phyloP scores from a whole-genome alignment of 2,329 filamentous ascomycete genomes.

The Epichloe glyceriae region DNA sequence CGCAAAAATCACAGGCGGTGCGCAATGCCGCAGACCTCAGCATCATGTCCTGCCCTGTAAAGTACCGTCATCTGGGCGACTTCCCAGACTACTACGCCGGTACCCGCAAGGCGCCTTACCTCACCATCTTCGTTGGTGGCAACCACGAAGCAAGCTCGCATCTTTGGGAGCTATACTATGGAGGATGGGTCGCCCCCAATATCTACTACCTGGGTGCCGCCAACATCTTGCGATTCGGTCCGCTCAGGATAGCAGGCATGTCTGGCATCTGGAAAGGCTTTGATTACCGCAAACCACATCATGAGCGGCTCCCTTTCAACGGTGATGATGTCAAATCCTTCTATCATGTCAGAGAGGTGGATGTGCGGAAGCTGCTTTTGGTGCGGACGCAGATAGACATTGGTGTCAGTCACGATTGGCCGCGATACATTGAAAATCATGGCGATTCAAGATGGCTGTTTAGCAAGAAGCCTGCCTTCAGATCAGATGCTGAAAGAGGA shows the following conservation, averaged over 20 bases:
- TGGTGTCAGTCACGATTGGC: slow-evolving; percentile 94
- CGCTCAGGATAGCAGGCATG: slow-evolving; percentile 75
- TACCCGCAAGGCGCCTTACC: slow-evolving; percentile 60
- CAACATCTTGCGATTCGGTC: slow-evolving; percentile 73
- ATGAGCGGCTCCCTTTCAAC: slow-evolving; percentile 77
- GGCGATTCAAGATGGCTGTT: slow-evolving; percentile 62
- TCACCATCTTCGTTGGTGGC: slow-evolving; percentile 85
- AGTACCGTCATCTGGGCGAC: slow-evolving; percentile 80
- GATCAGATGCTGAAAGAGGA: slow-evolving; percentile 61
- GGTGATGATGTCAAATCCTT: slow-evolving; percentile 63
- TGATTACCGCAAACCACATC: slow-evolving; percentile 73
- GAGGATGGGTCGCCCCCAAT: slow-evolving; percentile 91
- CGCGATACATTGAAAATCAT: slow-evolving; percentile 64
- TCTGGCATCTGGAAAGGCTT: slow-evolving; percentile 92
- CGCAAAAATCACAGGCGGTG: slow-evolving; percentile 43
- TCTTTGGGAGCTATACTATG: slow-evolving; percentile 86
- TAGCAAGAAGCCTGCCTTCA: slow-evolving; percentile 59
- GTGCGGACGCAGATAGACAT: slow-evolving; percentile 81
- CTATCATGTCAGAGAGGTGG: slow-evolving; percentile 82
- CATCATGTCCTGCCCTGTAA: slow-evolving; percentile 78
- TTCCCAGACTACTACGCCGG: slow-evolving; percentile 93
- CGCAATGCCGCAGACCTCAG: slow-evolving; percentile 81
- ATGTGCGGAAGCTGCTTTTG: slow-evolving; percentile 79
- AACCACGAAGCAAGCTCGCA: slow-evolving; percentile 93
- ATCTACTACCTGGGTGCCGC: slow-evolving; percentile 96